Conservation (phyloP, 345 rosid genomes). For the Dipteronia dyeriana region DNA sequence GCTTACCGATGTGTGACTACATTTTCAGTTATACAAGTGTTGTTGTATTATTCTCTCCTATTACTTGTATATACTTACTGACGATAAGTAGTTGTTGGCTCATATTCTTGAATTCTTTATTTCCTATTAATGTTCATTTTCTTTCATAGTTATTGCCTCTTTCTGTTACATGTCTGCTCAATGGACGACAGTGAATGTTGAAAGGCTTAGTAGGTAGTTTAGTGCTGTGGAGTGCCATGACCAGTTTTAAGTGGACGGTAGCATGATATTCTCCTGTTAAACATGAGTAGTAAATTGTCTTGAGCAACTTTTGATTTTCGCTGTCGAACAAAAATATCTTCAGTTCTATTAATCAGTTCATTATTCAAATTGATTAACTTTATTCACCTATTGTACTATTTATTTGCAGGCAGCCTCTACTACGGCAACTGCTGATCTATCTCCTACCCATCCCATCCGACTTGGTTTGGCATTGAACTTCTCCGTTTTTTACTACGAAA, state of each 20-base stretch:
- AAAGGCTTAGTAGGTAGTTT: neutral
- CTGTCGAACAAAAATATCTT: neutral
- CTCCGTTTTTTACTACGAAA: constrained; percentile 79
- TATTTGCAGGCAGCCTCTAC: constrained; percentile 53
- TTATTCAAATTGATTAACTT: too few species aligned
- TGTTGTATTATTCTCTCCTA: neutral
- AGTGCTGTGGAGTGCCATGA: neutral
- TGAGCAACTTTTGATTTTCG: neutral
- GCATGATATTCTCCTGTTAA: neutral
- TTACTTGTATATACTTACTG: neutral
- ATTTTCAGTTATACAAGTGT: neutral
- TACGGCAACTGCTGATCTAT: constrained; percentile 58
- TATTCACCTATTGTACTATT: constrained; percentile 8
- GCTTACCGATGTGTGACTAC: neutral
- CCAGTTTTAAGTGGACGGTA: neutral
- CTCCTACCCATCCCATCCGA: constrained; percentile 73
- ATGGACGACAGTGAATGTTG: neutral
- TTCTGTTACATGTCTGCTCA: neutral
- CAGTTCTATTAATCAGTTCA: too few species aligned
- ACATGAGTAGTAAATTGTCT: neutral
- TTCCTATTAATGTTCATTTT: neutral
- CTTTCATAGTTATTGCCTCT: neutral
- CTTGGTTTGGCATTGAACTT: constrained; percentile 77
- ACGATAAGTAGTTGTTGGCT: neutral
- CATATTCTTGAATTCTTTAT: neutral